Evolutionary conservation across 805 yeast species (phyloP).

Genomic region (Clavispora fructus): DNA sequence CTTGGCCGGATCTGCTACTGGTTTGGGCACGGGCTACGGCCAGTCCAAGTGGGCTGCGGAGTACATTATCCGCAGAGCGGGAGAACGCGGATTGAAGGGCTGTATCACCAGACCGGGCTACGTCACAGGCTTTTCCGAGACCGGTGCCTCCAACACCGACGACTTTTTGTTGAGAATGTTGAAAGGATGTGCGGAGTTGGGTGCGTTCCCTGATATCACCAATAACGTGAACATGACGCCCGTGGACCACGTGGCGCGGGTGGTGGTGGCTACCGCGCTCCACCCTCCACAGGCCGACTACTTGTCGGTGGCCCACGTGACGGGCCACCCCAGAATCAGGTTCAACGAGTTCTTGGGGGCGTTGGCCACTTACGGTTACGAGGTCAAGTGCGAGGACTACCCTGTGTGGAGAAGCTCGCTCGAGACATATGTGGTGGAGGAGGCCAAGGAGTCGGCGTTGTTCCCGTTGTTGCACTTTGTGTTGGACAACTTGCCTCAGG

Average conservation of each 20-base stretch:
- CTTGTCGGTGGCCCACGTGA: constrained; percentile 85
- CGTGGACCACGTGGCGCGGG: constrained; percentile 95
- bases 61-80: constrained; percentile 81
- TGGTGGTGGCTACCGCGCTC: constrained; percentile 77
- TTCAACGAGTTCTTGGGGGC: constrained; percentile 71
- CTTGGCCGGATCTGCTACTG: constrained; percentile 72
- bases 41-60: constrained; percentile 98
- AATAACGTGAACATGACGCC: constrained; percentile 96
- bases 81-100: constrained; percentile 80
- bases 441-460: constrained; percentile 74
- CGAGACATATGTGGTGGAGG: constrained; percentile 73
- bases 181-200: constrained; percentile 90
- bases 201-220: constrained; percentile 75
- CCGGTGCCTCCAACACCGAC: constrained; percentile 93
- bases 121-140: constrained; percentile 76
- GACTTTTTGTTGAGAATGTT: constrained; percentile 92
- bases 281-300: constrained; percentile 56
- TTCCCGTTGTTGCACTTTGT: constrained; percentile 94
- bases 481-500: constrained; percentile 83
- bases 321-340: constrained; percentile 89
- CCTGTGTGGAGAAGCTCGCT: constrained; percentile 72
- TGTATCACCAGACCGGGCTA: constrained; percentile 94
- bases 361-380: constrained; percentile 68
- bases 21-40: constrained; percentile 91
- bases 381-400: constrained; percentile 58